phyloP scores from a whole-genome alignment of 2,329 filamentous ascomycete genomes.

The Hymenoscyphus fraxineus region DNA sequence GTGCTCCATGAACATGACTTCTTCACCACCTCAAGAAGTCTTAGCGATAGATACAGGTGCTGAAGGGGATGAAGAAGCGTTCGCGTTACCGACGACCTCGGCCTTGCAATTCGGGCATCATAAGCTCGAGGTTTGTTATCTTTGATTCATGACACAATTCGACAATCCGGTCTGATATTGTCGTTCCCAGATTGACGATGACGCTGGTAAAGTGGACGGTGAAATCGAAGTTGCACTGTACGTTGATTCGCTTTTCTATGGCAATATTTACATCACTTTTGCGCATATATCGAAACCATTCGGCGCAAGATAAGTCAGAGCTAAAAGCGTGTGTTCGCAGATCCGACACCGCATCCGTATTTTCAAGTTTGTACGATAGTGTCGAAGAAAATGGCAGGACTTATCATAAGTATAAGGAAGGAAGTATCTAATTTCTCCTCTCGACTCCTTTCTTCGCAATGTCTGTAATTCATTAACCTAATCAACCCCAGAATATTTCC shows the following conservation, averaged over 20 bases:
- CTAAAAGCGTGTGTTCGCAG: background rate
- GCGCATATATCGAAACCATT: no score
- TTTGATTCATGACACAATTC: background rate
- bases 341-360: background rate
- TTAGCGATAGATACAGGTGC: background rate
- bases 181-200: background rate
- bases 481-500: conserved; percentile 41
- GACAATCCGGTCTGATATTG: background rate
- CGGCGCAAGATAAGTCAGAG: background rate
- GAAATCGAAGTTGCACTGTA: background rate
- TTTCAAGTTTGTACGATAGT: conserved; percentile 18
- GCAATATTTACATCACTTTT: no score
- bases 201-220: background rate
- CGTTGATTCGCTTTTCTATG: background rate
- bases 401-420: conserved; percentile 24
- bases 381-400: conserved; percentile 20
- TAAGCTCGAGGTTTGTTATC: background rate
- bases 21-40: background rate
- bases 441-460: background rate
- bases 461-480: no score
- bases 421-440: background rate
- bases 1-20: background rate
- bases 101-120: background rate
- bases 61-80: background rate
- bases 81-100: background rate